phyloP scores from a whole-genome alignment of 352 stramenopile genomes.

The Stramenopiles sp. region DNA sequence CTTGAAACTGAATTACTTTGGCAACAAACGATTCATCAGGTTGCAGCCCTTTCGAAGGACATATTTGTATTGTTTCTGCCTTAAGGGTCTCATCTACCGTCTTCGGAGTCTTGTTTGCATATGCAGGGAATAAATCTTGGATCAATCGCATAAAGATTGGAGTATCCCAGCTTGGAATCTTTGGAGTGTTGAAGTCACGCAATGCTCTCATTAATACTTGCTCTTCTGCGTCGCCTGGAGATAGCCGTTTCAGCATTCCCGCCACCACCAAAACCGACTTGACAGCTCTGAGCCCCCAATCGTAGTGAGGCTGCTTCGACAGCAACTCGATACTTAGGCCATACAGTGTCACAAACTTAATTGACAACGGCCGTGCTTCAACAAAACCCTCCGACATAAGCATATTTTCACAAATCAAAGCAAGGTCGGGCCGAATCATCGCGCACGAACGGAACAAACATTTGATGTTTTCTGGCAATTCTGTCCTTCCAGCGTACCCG shows the following conservation, averaged over 20 bases:
- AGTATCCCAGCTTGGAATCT: slow-evolving; percentile 61
- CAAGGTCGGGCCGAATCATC: slow-evolving; percentile 83
- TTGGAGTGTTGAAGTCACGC: slow-evolving; percentile 58
- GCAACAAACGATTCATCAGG: slow-evolving; percentile 57
- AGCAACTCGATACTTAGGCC: slow-evolving; percentile 52
- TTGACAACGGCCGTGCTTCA: slow-evolving; percentile 55
- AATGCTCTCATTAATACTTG: slow-evolving; percentile 57
- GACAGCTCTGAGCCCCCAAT: slow-evolving; percentile 62
- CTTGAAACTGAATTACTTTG: slow-evolving; percentile 57
- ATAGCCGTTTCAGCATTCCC: slow-evolving; percentile 51
- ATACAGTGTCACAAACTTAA: slow-evolving; percentile 75
- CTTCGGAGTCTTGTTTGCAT: slow-evolving; percentile 34
- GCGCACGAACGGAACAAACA: slow-evolving; percentile 68
- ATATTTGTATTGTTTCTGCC: slow-evolving; percentile 65
- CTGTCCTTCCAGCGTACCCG: slow-evolving; percentile 50
- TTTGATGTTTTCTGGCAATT: slow-evolving; percentile 67
- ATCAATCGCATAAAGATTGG: slow-evolving; percentile 60
- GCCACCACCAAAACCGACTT: slow-evolving; percentile 60
- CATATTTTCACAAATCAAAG: slow-evolving; percentile 64
- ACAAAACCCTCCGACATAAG: slow-evolving; percentile 65
- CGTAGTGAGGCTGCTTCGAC: slow-evolving; percentile 71
- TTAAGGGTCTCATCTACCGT: slow-evolving; percentile 78
- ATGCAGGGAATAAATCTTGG: slow-evolving; percentile 40
- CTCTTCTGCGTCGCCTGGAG: slow-evolving; percentile 47
- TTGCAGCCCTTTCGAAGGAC: slow-evolving; percentile 59